Base-by-base conservation (phyloP, 306 rosid species). In the Potentilla sterilis region DNA sequence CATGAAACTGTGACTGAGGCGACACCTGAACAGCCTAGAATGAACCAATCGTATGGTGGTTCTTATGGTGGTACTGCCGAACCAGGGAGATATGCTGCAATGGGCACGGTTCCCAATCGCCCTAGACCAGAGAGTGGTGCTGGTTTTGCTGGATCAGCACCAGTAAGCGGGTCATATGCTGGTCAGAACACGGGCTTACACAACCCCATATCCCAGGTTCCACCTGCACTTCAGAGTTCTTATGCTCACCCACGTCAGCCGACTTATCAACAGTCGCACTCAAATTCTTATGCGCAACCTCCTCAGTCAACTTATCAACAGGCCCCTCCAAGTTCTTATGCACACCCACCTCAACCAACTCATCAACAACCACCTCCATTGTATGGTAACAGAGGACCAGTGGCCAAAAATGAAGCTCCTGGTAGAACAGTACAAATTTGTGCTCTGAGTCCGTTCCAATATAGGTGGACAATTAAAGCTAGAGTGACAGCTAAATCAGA, bases 401-500 rank as follows among this genome's bases (percentile, higher is more conserved):
- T 78, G 2, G 92, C 90, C 55, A 89, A 83, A 86, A 90, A 87
- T 78, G 98, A 92, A 69, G 90, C 96, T 79, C 78, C 94, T 76
- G 85, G 89, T 4, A 85, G 97, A 90, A 77, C 89, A 81, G 80
- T 89, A 83, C 93, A 93, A 44, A 95, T 95, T 77, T 59, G 89
- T 55, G 97, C 93, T 74, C 76, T 95, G 75, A 92, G 86, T 84
- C 96, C 90, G 3, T 95, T 87, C 83, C 89, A 84, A 80, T 86
- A 71, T 46, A 72, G 70, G 83, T 95, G 98, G 98, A 89, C 96
- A 68, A 85, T 95, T 69, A 95, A 95, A 86, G 97, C 89, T 62
- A 88, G 98, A 81, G 98, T 95, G 67, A 90, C 98, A 3, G 83
- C 91, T 58, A 95, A 92, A 84, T 87, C 84, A 84, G 95, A 89